Conservation (phyloP, 1,284 basidiomycete species). For the Irpex sp. region DNA sequence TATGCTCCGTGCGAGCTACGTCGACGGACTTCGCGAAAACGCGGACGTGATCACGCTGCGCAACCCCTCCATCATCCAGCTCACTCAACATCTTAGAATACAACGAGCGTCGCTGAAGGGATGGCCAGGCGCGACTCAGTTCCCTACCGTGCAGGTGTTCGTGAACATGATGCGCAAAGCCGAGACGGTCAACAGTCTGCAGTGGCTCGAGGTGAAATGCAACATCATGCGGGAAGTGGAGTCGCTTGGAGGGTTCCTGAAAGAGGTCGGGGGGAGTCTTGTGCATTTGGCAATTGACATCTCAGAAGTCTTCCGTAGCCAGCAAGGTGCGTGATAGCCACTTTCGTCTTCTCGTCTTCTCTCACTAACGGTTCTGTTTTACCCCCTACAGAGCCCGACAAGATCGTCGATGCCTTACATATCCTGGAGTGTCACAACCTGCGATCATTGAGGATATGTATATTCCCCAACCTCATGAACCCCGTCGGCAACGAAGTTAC, state of each 20-base stretch:
- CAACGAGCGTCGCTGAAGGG: slow-evolving; percentile 2
- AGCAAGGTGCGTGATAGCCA: slow-evolving; percentile 1
- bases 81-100: neutral
- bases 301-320: slow-evolving; percentile 4
- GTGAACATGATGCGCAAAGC: slow-evolving; percentile 2
- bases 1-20: slow-evolving; percentile 3
- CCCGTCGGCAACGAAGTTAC: slow-evolving; percentile 3
- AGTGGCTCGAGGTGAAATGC: slow-evolving; percentile 4
- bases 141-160: slow-evolving; percentile 3
- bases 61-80: neutral
- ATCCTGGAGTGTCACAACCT: slow-evolving; percentile 3
- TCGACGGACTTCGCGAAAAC: slow-evolving; percentile 4
- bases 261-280: neutral
- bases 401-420: slow-evolving; percentile 7
- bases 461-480: slow-evolving; percentile 6
- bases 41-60: neutral
- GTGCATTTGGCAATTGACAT: slow-evolving; percentile 4
- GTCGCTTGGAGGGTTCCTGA: slow-evolving; percentile 1
- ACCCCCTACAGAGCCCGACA: slow-evolving; percentile 2
- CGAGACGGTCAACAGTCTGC: neutral
- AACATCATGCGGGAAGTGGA: slow-evolving; percentile 4
- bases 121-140: slow-evolving; percentile 1
- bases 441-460: neutral
- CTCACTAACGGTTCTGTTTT: neutral
- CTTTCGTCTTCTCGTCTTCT: neutral